phyloP scores from a whole-genome alignment of 2,329 filamentous ascomycete species.

The Clarireedia homoeocarpa region DNA sequence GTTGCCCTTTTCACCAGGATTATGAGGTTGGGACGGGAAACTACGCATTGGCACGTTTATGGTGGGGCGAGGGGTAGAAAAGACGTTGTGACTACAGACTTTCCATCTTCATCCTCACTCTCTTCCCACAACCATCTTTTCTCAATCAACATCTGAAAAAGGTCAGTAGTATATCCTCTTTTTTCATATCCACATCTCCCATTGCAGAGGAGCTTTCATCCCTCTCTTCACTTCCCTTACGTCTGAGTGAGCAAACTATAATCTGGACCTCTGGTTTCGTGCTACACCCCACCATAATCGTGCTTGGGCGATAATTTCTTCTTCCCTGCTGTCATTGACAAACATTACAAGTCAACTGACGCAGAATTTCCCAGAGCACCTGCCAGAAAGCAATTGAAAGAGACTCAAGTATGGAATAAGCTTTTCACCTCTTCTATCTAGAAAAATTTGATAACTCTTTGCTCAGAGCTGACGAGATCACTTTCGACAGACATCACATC shows the following conservation, averaged over 20 bases:
- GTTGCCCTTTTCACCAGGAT: not conserved
- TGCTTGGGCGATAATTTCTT: constrained; percentile 14
- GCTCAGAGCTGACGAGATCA: constrained; percentile 13
- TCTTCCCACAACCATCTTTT: not conserved
- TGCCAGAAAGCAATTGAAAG: constrained; percentile 8
- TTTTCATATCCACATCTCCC: not conserved
- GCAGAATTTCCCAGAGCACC: constrained; percentile 9
- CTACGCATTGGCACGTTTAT: constrained; percentile 5
- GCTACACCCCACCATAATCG: constrained; percentile 18
- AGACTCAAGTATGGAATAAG: constrained; percentile 12
- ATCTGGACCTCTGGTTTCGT: constrained; percentile 14
- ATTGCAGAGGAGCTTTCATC: not conserved
- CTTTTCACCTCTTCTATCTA: not conserved
- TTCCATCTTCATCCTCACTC: constrained; percentile 2
- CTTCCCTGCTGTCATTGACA: constrained; percentile 5
- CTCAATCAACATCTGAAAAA: not conserved
- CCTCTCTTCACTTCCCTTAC: not conserved
- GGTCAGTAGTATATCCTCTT: not conserved
- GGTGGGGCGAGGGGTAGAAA: constrained; percentile 11
- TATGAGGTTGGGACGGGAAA: constrained; percentile 3
- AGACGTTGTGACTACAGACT: constrained; percentile 1
- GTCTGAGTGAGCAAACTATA: not conserved
- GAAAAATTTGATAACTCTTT: not conserved
- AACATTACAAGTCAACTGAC: constrained; percentile 19
- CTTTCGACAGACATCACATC: constrained; percentile 34